phyloP scores from a whole-genome alignment of 148 eudicot species.

The Persicaria tinctoria region DNA sequence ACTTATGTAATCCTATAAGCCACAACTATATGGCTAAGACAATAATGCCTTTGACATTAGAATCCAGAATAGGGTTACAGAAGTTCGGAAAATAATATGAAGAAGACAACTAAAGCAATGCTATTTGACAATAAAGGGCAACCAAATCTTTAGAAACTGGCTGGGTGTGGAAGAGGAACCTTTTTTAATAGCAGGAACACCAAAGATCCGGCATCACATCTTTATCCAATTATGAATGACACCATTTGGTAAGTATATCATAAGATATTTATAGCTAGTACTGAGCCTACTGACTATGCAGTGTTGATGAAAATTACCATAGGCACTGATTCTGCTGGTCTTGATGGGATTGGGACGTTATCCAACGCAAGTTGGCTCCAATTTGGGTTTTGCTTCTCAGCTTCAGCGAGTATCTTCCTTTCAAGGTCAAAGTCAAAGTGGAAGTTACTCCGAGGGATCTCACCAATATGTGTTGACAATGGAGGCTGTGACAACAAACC shows the following conservation, averaged over 20 bases:
- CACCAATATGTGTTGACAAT: constrained; percentile 68
- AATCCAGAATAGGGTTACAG: not conserved
- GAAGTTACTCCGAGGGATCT: constrained; percentile 77
- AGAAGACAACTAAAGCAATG: not conserved
- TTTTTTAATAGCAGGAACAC: no score
- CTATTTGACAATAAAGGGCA: no score
- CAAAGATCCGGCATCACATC: no score
- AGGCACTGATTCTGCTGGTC: constrained; percentile 40
- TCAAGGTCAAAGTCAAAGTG: constrained; percentile 84
- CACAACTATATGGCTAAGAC: not conserved
- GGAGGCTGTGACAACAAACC: constrained; percentile 51
- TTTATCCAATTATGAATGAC: not conserved
- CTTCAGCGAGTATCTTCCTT: constrained; percentile 75
- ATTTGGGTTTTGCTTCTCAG: constrained; percentile 68
- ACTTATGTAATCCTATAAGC: not conserved
- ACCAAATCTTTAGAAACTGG: no score
- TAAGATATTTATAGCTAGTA: not conserved
- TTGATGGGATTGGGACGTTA: constrained; percentile 54
- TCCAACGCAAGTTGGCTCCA: constrained; percentile 78
- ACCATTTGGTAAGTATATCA: not conserved
- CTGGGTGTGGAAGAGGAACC: no score
- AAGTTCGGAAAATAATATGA: not conserved
- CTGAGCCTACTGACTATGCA: not conserved
- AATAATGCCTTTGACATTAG: not conserved
- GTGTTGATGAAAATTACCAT: constrained; percentile 23